phyloP scores from a whole-genome alignment of 169 alveolate species.

The Hepatocystis sp. region DNA sequence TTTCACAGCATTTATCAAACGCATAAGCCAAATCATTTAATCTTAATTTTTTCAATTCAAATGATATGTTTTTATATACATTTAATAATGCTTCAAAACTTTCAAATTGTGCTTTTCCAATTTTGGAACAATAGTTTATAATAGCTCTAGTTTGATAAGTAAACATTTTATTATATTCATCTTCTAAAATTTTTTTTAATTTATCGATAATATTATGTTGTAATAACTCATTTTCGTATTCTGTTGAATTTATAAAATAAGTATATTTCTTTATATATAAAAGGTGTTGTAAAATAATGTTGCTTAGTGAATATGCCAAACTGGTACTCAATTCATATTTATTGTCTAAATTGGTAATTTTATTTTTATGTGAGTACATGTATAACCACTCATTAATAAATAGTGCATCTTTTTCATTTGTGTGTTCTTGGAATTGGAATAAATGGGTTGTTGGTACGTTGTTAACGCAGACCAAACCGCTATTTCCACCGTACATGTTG shows the following conservation, averaged over 20 bases:
- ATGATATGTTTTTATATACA: conserved; percentile 63
- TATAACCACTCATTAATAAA: conserved; percentile 57
- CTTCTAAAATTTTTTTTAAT: conserved; percentile 53
- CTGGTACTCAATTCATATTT: conserved; percentile 21
- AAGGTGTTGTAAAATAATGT: conserved; percentile 52
- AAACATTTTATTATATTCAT: conserved; percentile 72
- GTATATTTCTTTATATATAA: conserved; percentile 45
- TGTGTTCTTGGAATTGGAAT: too few species aligned
- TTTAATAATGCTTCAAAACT: conserved; percentile 59
- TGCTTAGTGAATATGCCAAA: conserved; percentile 62
- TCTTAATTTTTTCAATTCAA: conserved; percentile 39
- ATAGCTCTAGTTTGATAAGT: conserved; percentile 72
- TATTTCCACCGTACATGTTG: neutral
- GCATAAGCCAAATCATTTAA: conserved; percentile 51
- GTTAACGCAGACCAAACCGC: too few species aligned
- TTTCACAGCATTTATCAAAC: conserved; percentile 74
- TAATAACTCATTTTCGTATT: conserved; percentile 57
- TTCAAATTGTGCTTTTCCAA: conserved; percentile 41
- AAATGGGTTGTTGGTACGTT: too few species aligned
- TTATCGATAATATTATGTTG: conserved; percentile 45
- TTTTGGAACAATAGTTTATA: conserved; percentile 40
- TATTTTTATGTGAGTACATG: conserved; percentile 11
- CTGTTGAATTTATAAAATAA: conserved; percentile 33
- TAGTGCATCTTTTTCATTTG: neutral
- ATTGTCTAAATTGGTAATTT: conserved; percentile 2